Evolutionary conservation across 2,329 filamentous ascomycete species (phyloP).

Genomic region (Fusarium neocosmosporiellum): DNA sequence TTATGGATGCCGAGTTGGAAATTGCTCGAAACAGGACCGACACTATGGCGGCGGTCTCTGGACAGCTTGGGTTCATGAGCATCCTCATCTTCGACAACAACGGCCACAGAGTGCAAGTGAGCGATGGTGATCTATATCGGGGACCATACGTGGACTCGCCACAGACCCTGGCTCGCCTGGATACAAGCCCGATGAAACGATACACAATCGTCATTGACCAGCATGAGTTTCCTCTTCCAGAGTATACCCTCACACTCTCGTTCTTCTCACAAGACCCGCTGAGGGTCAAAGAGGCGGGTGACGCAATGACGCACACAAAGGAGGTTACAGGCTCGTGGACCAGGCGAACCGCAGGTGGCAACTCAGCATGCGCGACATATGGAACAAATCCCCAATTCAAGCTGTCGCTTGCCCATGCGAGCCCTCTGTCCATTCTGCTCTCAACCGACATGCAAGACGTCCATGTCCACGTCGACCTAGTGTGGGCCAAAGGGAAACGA

Average conservation of each 20-base stretch:
- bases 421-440: slow-evolving; percentile 78
- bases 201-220: slow-evolving; percentile 79
- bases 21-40: slow-evolving; percentile 60
- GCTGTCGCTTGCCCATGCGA: slow-evolving; percentile 66
- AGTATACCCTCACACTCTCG: slow-evolving; percentile 88
- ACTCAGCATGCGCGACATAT: slow-evolving; percentile 80
- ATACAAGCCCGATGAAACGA: slow-evolving; percentile 50
- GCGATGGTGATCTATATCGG: slow-evolving; percentile 76
- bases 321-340: slow-evolving; percentile 78
- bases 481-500: slow-evolving; percentile 80
- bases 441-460: slow-evolving; percentile 74
- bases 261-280: slow-evolving; percentile 78
- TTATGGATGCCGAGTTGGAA: slow-evolving; percentile 74
- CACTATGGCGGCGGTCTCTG: slow-evolving; percentile 58
- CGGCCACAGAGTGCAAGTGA: slow-evolving; percentile 79
- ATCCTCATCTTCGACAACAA: slow-evolving; percentile 81
- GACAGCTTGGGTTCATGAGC: slow-evolving; percentile 83
- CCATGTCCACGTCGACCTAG: slow-evolving; percentile 85
- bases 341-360: slow-evolving; percentile 83
- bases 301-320: slow-evolving; percentile 68
- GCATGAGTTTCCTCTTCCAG: slow-evolving; percentile 77
- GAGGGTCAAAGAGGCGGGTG: slow-evolving; percentile 68
- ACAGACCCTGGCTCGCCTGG: slow-evolving; percentile 84
- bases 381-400: slow-evolving; percentile 89
- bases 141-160: slow-evolving; percentile 94